These are phyloP conservation scores for Pecoramyces ruminantium DNA, from an alignment of 192 early-diverging fungal genomes.

Conservation along the genomic window DNA sequence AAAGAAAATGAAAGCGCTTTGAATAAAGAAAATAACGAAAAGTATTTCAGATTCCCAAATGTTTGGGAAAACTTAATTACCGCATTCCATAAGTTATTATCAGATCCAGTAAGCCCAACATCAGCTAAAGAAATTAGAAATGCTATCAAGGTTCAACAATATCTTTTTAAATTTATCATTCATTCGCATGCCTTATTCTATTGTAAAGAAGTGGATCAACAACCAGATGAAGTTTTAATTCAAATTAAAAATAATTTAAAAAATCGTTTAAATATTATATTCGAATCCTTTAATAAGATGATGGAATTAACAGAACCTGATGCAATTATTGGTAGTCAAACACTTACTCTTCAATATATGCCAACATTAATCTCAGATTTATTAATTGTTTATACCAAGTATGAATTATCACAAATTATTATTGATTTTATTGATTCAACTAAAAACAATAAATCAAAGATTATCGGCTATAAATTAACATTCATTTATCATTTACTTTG, in stretches of 20 bases:
- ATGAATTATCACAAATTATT: neutral
- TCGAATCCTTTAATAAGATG: constrained; percentile 21
- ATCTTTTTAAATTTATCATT: constrained; percentile 33
- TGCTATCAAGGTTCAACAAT: constrained; percentile 43
- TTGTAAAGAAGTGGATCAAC: neutral
- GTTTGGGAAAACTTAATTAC: constrained; percentile 14
- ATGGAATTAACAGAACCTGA: constrained; percentile 31
- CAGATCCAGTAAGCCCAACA: constrained; percentile 9
- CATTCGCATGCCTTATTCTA: constrained; percentile 13
- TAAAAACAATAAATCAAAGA: neutral
- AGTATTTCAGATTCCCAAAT: constrained; percentile 2
- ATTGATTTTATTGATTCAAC: neutral
- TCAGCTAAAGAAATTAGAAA: constrained; percentile 24
- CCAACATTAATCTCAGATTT: constrained; percentile 19
- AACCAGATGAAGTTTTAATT: neutral
- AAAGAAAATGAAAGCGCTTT: no score
- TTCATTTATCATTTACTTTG: constrained; percentile 16
- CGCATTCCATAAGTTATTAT: constrained; percentile 20
- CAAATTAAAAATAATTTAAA: constrained; percentile 13
- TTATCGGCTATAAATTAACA: constrained; percentile 14
- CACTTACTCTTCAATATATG: constrained; percentile 29
- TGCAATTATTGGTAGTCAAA: constrained; percentile 37
- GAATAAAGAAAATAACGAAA: no score
- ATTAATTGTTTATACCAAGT: constrained; percentile 1
- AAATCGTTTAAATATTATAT: constrained; percentile 17